phyloP scores from a whole-genome alignment of 148 eudicot genomes.

The Fagopyrum esculentum region DNA sequence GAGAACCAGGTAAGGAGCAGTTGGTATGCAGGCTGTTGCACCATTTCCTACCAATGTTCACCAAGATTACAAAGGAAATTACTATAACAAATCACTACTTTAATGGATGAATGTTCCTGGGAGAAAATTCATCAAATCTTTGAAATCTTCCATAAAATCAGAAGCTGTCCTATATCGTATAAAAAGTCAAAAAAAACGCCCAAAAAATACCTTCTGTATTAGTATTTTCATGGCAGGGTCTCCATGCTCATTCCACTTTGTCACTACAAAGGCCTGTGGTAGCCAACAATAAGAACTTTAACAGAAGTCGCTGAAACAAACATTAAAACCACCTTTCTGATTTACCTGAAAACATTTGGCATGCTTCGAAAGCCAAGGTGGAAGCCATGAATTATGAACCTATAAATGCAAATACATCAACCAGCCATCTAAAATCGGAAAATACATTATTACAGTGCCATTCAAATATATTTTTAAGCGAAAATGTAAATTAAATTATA shows the following conservation, averaged over 20 bases:
- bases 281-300: constrained; percentile 3
- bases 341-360: constrained; percentile 43
- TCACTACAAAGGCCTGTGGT: constrained; percentile 53
- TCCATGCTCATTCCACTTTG: constrained; percentile 67
- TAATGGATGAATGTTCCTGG: background rate
- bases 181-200: no score
- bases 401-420: constrained; percentile 16
- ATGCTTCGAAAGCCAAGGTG: constrained; percentile 79
- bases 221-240: constrained; percentile 56
- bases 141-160: background rate
- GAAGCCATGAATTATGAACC: constrained; percentile 93
- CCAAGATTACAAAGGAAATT: background rate
- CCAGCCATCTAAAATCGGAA: constrained; percentile 12
- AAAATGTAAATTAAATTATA: background rate
- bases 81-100: background rate
- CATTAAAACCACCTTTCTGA: background rate
- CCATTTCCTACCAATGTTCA: no score
- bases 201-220: constrained; percentile 41
- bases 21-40: no score
- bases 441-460: background rate
- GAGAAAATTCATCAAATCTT: background rate
- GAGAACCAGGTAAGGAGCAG: no score
- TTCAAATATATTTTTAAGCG: no score
- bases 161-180: background rate
- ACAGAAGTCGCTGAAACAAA: background rate